Evolutionary conservation across 495 filamentous ascomycete species (phyloP).

Genomic region (Neurospora sp.): DNA sequence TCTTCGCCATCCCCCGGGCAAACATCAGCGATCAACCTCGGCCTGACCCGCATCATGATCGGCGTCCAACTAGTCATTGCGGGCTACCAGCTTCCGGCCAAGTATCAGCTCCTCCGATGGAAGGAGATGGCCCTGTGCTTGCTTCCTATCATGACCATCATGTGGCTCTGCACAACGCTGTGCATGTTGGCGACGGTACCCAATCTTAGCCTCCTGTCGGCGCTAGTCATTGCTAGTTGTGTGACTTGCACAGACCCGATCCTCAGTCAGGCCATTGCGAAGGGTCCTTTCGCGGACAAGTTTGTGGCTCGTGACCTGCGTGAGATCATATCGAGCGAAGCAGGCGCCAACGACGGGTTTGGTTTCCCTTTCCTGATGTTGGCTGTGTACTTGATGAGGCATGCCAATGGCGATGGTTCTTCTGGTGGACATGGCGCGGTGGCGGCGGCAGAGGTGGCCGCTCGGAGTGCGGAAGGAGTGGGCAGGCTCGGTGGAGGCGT

Average conservation of each 20-base stretch:
- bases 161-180: conserved; percentile 74
- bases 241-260: conserved; percentile 54
- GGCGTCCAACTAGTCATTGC: conserved; percentile 60
- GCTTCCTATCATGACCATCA: conserved; percentile 75
- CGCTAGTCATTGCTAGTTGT: conserved; percentile 51
- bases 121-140: conserved; percentile 62
- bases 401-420: conserved; percentile 32
- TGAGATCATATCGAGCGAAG: conserved; percentile 54
- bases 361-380: conserved; percentile 51
- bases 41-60: conserved; percentile 42
- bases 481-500: conserved; percentile 38
- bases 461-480: conserved; percentile 48
- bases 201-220: conserved; percentile 35
- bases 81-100: conserved; percentile 75
- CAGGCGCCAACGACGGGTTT: conserved; percentile 52
- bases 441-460: conserved; percentile 7
- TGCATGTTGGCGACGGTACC: conserved; percentile 65
- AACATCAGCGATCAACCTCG: conserved; percentile 37
- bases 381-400: conserved; percentile 43
- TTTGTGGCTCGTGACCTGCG: conserved; percentile 46
- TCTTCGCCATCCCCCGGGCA: conserved; percentile 23
- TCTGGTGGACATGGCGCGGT: not conserved
- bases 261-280: conserved; percentile 51
- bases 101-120: conserved; percentile 67
- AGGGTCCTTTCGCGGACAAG: conserved; percentile 52